These are phyloP conservation scores for Sporobolomyces pararoseus DNA, from an alignment of 768 basidiomycete genomes.

Conservation along the genomic window DNA sequence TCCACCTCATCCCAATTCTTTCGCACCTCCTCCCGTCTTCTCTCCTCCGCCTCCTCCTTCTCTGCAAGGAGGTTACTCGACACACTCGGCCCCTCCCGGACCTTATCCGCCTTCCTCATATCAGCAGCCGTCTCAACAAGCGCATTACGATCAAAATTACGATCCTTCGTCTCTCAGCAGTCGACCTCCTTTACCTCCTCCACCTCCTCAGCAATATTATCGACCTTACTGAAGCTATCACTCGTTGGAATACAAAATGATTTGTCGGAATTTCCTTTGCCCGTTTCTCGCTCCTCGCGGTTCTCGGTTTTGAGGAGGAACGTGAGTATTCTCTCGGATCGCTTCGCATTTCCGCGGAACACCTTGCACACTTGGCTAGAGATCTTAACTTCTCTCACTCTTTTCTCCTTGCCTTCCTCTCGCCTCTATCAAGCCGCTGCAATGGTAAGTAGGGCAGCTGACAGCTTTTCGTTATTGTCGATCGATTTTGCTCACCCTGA, in stretches of 20 bases:
- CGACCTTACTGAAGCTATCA: background rate
- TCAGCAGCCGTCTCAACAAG: background rate
- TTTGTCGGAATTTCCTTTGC: too few relatives aligned
- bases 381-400: too few relatives aligned
- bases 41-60: slow-evolving; percentile 31
- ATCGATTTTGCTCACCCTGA: too few relatives aligned
- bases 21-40: slow-evolving; percentile 13
- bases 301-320: too few relatives aligned
- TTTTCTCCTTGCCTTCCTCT: too few relatives aligned
- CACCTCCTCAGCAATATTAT: slow-evolving; percentile 12
- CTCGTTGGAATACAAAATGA: background rate
- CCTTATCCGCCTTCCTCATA: background rate
- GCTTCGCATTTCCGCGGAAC: too few relatives aligned
- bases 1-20: background rate
- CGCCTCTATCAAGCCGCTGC: too few relatives aligned
- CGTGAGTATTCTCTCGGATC: too few relatives aligned
- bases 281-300: too few relatives aligned
- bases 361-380: too few relatives aligned
- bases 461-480: too few relatives aligned
- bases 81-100: background rate
- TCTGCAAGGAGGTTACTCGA: background rate
- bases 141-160: background rate
- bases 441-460: too few relatives aligned
- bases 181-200: slow-evolving; percentile 7
- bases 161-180: background rate